Evolutionary conservation across 352 stramenopile genomes (phyloP).

Genomic region (Pythium monospermum): DNA sequence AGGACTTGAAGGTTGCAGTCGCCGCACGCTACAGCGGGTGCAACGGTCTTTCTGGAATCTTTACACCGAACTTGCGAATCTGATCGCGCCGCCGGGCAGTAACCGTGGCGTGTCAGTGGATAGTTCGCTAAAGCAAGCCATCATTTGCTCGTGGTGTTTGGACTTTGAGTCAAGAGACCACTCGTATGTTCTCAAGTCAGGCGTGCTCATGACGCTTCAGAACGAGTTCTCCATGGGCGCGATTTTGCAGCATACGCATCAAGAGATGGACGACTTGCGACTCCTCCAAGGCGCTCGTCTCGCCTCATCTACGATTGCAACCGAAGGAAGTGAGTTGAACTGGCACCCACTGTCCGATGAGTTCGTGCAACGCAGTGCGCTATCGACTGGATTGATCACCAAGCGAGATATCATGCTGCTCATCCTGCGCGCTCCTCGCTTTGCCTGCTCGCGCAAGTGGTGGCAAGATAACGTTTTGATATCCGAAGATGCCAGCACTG

Average conservation of each 20-base stretch:
- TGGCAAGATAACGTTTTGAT: conserved; percentile 53
- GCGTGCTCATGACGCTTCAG: conserved; percentile 67
- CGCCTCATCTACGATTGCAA: neutral
- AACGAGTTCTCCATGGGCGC: conserved; percentile 73
- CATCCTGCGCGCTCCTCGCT: conserved; percentile 53
- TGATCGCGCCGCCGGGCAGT: conserved; percentile 29
- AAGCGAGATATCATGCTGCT: conserved; percentile 76
- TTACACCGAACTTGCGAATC: conserved; percentile 58
- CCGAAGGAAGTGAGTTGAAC: conserved; percentile 43
- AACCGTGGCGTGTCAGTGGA: conserved; percentile 29
- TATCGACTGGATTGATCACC: conserved; percentile 62
- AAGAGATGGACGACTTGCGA: conserved; percentile 20
- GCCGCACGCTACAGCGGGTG: conserved; percentile 46
- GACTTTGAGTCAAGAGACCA: conserved; percentile 84
- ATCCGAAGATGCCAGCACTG: conserved; percentile 2
- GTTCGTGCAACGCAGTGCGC: conserved; percentile 71
- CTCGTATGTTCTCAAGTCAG: conserved; percentile 70
- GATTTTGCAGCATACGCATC: conserved; percentile 24
- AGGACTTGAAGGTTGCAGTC: conserved; percentile 76
- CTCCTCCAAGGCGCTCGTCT: conserved; percentile 3
- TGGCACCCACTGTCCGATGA: conserved; percentile 77
- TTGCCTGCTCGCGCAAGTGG: conserved; percentile 46
- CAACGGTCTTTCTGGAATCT: conserved; percentile 72
- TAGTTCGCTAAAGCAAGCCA: conserved; percentile 65
- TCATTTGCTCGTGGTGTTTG: conserved; percentile 76